These are phyloP conservation scores for Ceratocystis eucalypticola DNA, from an alignment of 2,329 filamentous ascomycete species.

Conservation along the genomic window DNA sequence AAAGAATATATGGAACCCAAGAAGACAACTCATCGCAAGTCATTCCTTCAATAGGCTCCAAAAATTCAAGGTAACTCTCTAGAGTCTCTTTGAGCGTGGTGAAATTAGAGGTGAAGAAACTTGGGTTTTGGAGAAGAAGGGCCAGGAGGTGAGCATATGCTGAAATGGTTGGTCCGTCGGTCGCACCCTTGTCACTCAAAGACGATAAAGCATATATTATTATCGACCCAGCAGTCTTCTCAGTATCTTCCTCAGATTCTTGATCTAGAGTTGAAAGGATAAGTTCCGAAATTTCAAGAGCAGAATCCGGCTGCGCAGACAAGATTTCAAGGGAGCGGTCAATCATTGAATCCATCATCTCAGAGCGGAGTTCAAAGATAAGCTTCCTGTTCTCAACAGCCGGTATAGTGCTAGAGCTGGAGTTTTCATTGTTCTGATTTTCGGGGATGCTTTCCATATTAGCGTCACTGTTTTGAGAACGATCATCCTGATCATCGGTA, in stretches of 20 bases:
- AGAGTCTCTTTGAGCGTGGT: conserved; percentile 66
- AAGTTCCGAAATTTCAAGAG: conserved; percentile 80
- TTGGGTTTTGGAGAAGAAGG: conserved; percentile 66
- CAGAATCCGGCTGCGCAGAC: conserved; percentile 72
- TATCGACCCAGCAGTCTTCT: conserved; percentile 58
- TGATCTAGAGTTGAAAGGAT: conserved; percentile 58
- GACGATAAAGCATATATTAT: conserved; percentile 73
- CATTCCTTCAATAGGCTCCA: conserved; percentile 55
- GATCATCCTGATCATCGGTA: conserved; percentile 19
- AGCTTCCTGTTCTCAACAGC: conserved; percentile 27
- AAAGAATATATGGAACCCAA: conserved; percentile 81
- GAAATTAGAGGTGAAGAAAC: conserved; percentile 66
- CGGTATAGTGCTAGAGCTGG: neutral
- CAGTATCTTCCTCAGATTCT: conserved; percentile 32
- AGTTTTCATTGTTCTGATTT: conserved; percentile 23
- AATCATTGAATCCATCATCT: conserved; percentile 64
- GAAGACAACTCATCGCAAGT: conserved; percentile 67
- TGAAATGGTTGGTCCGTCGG: conserved; percentile 50
- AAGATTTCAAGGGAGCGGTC: conserved; percentile 85
- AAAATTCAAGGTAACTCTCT: conserved; percentile 59
- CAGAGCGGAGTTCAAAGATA: conserved; percentile 44
- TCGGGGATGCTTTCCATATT: conserved; percentile 22
- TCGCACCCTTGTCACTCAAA: conserved; percentile 48
- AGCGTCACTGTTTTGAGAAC: conserved; percentile 8
- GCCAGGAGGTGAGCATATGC: conserved; percentile 88